Evolutionary conservation across 2,329 filamentous ascomycete genomes (phyloP).

Genomic region (Trichophyton benhamiae): DNA sequence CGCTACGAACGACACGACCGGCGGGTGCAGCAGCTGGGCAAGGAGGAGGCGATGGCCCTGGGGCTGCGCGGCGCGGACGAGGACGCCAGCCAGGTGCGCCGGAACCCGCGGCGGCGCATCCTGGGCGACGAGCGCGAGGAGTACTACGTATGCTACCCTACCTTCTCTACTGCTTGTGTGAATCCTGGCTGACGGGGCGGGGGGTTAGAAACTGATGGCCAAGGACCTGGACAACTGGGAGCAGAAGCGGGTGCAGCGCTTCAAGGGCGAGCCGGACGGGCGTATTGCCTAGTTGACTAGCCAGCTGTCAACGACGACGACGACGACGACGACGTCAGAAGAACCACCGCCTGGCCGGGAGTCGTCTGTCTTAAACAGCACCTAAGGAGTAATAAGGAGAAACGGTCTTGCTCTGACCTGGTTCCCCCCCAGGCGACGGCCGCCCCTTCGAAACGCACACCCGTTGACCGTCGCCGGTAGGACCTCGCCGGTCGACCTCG

Average conservation of each 20-base stretch:
- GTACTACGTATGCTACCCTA: conserved; percentile 32
- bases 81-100: conserved; percentile 64
- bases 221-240: conserved; percentile 96
- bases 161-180: neutral
- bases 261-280: conserved; percentile 83
- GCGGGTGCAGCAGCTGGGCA: conserved; percentile 70
- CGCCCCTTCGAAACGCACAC: too few species aligned
- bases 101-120: conserved; percentile 33
- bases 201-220: conserved; percentile 58
- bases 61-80: conserved; percentile 54
- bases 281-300: conserved; percentile 36
- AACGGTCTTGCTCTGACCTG: too few species aligned
- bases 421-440: too few species aligned
- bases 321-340: too few species aligned
- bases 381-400: too few species aligned
- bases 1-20: conserved; percentile 89
- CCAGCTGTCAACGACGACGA: neutral
- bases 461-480: too few species aligned
- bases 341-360: too few species aligned
- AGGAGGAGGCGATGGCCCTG: conserved; percentile 76
- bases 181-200: neutral
- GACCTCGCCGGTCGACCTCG: neutral
- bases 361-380: too few species aligned
- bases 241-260: conserved; percentile 81
- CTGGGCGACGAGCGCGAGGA: conserved; percentile 35